Evolutionary conservation across 208 protist genomes (phyloP).

Genomic region (Lotmaria passim): DNA sequence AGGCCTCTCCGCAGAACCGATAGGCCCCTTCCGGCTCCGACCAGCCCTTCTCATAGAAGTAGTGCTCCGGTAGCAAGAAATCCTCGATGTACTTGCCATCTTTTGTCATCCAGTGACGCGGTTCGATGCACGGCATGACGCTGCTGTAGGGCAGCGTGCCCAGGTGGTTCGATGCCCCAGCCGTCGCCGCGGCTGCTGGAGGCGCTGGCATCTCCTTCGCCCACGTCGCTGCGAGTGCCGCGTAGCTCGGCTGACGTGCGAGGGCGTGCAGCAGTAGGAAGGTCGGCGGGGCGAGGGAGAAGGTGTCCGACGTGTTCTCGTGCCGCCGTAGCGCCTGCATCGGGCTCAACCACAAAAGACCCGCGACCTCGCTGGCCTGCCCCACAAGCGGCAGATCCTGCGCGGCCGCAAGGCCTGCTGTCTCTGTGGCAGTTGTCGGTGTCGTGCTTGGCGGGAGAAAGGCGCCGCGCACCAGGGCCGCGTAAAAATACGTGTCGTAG

Average conservation of each 20-base stretch:
- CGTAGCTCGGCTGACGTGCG: conserved; percentile 35
- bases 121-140: conserved; percentile 27
- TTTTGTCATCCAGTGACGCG: conserved; percentile 10
- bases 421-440: neutral
- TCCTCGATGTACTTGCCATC: conserved; percentile 20
- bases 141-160: conserved; percentile 33
- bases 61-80: conserved; percentile 22
- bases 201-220: neutral
- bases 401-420: neutral
- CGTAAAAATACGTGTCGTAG: conserved; percentile 69
- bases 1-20: conserved; percentile 20
- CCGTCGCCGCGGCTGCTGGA: neutral
- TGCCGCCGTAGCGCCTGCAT: conserved; percentile 50
- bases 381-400: conserved; percentile 36
- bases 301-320: conserved; percentile 34
- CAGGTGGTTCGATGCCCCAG: neutral
- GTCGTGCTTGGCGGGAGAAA: too few relatives aligned
- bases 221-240: conserved; percentile 32
- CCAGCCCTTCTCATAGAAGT: conserved; percentile 35
- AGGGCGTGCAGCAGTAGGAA: conserved; percentile 52
- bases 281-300: conserved; percentile 53
- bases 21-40: conserved; percentile 25
- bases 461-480: conserved; percentile 20
- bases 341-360: conserved; percentile 59
- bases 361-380: conserved; percentile 44